Base-by-base conservation (phyloP, 495 filamentous ascomycete genomes). In the Penicillium egyptiacum region DNA sequence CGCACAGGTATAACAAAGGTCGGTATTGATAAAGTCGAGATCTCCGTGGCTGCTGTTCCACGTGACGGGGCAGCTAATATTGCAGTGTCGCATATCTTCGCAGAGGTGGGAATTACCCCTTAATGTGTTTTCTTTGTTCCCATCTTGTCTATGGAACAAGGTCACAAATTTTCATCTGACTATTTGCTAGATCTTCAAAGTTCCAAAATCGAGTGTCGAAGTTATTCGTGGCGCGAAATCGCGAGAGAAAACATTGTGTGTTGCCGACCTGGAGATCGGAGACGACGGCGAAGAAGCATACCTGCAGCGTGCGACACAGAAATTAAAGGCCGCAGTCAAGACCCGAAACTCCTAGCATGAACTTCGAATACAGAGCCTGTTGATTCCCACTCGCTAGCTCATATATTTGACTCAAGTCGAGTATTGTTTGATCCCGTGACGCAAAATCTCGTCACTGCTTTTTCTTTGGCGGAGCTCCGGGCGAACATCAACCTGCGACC, bases 1-100 rank as follows among this genome's bases (percentile, higher is more conserved):
- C 79, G 84, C 5, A 80, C 86, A 58, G 84, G 85, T 3, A 75
- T 89, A 22, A 68, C 71, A 11, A 71, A 71, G 1, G 70, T 89
- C 9, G 78, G 77, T 2, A 70, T 79, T 1, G 77, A 83, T 7
- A 69, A 70, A 11, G 76, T 89, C 52, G 81, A 86, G 47, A 64
- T 90, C 1, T 85, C 81, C 26, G 85, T 88, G 0, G 66, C 86
- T 3, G 86, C 84, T 0, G 83, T 78, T 45, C 80, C 86, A 10
- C 75, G 81, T 35, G 83, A 88, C 22, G 86, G 86, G 2, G 84
- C 86, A 66, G 83, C 86, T 4, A 90, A 90, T 60, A 76, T 78
- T 53, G 85, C 86, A 14, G 84, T 88, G 8, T 74, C 84, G 56
- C 77, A 82, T 51, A 69, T 88, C 6, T 70, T 90, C 39, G 86